Evolutionary conservation across 2,329 filamentous ascomycete genomes (phyloP), one percentile per base, ranked within the genome.

Genomic region (Tolypocladium pustulatum): DNA sequence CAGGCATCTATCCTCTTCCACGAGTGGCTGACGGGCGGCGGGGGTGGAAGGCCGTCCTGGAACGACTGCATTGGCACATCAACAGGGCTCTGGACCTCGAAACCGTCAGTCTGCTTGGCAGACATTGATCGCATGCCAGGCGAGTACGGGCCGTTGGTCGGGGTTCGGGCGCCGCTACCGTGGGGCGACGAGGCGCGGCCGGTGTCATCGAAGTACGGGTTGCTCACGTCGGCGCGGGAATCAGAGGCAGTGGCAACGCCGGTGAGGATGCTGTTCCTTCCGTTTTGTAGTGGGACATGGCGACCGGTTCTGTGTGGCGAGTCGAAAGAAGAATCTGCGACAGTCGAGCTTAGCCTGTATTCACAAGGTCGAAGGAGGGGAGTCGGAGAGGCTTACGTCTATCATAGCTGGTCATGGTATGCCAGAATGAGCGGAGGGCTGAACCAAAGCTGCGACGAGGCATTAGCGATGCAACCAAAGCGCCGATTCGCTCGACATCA

Each of bases 41-140:
- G 85, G 3, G 94, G 94, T 2, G 94, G 92, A 30, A 91, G 82
- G 58, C 94, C 94, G 65, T 97, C 92, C 68, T 88, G 86, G 76
- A 99, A 99, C 62, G 89, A 89, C 75, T 97, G 94, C 90, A 99
- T 94, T 65, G 89, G 93, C 62, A 99, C 96, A 73, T 97, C 93
- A 64, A 90, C 89, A 6, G 84, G 76, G 76, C 78, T 85, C 65
- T 86, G 82, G 60, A 85, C 85, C 69, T 94, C 89, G 66, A 89
- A 86, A 54, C 84, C 82, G 60, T 86, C 82, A 60, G 78, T 78
- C 64, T 85, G 83, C 61, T 80, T 85, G 65, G 88, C 89, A 56
- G 85, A 81, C 59, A 88, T 78, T n/a, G 90, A 93, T 66, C 92
- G 84, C 80, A 95, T 84, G 57, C 92, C 93, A 13, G 93, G 93